A percentile compares a stretch with the other conserved stretches of the same genome.
These are phyloP conservation scores for Penicillium decumbens DNA, from an alignment of 2,329 filamentous ascomycete genomes.

Conservation along the genomic window DNA sequence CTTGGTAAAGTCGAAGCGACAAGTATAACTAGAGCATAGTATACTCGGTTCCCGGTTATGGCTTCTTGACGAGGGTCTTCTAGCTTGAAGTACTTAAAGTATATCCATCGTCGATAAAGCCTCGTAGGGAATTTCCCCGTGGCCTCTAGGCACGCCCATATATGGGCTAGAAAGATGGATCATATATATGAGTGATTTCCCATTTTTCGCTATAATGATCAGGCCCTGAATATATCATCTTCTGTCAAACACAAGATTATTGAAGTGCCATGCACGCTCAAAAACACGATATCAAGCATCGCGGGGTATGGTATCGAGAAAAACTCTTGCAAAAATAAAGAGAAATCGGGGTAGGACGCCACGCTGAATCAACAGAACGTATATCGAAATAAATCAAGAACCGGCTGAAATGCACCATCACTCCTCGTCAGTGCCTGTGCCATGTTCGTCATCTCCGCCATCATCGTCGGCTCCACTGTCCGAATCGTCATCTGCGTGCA, in stretches of 20 bases:
- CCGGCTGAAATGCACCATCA: constrained; percentile 11
- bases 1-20: no score
- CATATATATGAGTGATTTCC: constrained; percentile 1
- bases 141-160: no score
- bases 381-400: constrained; percentile 8
- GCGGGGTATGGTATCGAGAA: constrained; percentile 14
- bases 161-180: not conserved
- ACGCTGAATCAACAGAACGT: constrained; percentile 24
- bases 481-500: constrained; percentile 56
- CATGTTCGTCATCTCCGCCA: constrained; percentile 39
- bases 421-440: constrained; percentile 44
- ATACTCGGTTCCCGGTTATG: no score
- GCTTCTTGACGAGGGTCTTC: no score
- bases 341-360: constrained; percentile 21
- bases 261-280: constrained; percentile 12
- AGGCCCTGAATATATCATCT: not conserved
- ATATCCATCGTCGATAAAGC: no score
- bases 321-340: constrained; percentile 14
- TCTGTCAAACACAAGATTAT: not conserved
- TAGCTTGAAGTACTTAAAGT: no score
- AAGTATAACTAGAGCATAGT: no score
- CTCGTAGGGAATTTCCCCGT: no score
- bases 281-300: constrained; percentile 19
- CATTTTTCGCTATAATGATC: constrained; percentile 7
- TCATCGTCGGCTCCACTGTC: constrained; percentile 36